These are phyloP conservation scores for Cordyceps javanica DNA, from an alignment of 2,329 filamentous ascomycete genomes.

Conservation along the genomic window DNA sequence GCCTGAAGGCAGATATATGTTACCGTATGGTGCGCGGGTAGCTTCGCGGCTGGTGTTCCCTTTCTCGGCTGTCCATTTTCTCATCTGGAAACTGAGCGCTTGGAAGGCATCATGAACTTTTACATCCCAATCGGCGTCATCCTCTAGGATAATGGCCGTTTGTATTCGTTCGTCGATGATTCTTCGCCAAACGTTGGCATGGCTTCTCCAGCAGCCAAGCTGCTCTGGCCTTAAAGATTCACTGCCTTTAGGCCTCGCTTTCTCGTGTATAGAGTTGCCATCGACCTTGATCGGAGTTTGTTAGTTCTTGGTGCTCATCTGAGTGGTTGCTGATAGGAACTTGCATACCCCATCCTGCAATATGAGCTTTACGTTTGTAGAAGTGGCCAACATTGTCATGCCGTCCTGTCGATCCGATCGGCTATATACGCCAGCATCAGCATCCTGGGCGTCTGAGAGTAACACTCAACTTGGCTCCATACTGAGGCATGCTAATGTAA, in stretches of 20 bases:
- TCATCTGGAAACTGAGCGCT: background rate
- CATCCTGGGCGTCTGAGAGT: background rate
- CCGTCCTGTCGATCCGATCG: background rate
- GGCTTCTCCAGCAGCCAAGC: background rate
- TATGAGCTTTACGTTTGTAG: background rate
- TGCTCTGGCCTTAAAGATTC: background rate
- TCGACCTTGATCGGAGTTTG: too few species aligned
- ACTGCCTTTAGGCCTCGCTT: background rate
- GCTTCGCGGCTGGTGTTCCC: background rate
- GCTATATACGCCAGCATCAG: background rate
- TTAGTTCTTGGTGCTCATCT: too few species aligned
- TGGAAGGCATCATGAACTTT: background rate
- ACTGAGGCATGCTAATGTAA: conserved; percentile 1
- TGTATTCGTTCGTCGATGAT: background rate
- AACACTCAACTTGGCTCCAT: background rate
- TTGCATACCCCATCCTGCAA: background rate
- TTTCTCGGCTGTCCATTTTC: background rate
- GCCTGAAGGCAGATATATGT: background rate
- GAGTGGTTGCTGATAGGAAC: too few species aligned
- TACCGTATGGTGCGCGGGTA: background rate
- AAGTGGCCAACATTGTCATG: background rate
- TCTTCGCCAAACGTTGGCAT: background rate
- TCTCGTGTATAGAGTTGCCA: background rate
- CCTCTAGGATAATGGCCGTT: background rate
- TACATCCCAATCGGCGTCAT: background rate